Base-by-base conservation (phyloP, 108 stramenopile genomes). In the Nitzschia palea region DNA sequence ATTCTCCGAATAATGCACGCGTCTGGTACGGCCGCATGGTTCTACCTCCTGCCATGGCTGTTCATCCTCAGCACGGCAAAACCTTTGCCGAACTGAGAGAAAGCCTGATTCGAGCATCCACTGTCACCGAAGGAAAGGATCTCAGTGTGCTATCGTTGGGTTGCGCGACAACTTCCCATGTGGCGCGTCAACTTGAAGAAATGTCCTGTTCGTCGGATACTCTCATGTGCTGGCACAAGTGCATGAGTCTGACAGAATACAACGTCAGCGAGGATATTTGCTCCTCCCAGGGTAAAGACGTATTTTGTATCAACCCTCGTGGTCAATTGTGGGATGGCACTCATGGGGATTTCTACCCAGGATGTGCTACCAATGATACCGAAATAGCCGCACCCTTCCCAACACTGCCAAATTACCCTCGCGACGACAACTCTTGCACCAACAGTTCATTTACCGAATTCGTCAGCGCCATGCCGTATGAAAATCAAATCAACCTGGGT, bases 1-100 rank as follows among this genome's bases (percentile, higher is more conserved):
- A 23, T 20, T 34, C 37, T 35, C 37, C 15, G 15, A 37, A 60
- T 44, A 55, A 51, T 0, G 58, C 74, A 45, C 86, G 93, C 10
- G 77, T 88, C 23, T 94, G 93, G 93, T 91, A 88, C 64, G 93
- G 93, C 1, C 82, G 88, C 33, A 94, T 94, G 93, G 84, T 87
- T 30, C 68, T 94, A 14, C 81, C 93, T 18, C 93, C 93, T n/a
- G 48, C 70, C 5, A 66, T 73, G 57, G 93, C 90, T 0, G 44
- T 81, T 20, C 57, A 81, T 36, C 61, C 84, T 12, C 22, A 37
- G 1, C 65, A 69, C 45, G 34, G 40, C 40, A 26, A 33, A n/a
- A 83, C 89, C 6, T 94, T 80, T 63, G 90, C 87, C 22, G 70
- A 82, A 22, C 15, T 88, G 27, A 85, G 88, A 17, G 51, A 70